phyloP scores from a whole-genome alignment of 2,329 filamentous ascomycete species.

The Aspergillus oerlinghausenensis region DNA sequence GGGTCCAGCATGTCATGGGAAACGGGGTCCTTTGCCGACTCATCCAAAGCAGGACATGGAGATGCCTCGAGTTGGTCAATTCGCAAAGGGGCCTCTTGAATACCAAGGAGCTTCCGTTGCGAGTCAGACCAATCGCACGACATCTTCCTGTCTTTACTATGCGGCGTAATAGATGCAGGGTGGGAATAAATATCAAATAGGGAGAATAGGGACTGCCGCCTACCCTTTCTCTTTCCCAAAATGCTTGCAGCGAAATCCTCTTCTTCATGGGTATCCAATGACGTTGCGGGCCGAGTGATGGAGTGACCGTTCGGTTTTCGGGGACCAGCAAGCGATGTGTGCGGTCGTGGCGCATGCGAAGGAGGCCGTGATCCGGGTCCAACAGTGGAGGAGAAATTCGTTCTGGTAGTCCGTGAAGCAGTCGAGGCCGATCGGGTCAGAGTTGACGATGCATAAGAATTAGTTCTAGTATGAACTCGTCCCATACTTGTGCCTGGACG shows the following conservation, averaged over 20 bases:
- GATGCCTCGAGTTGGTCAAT: conserved; percentile 2
- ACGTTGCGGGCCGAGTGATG: conserved; percentile 38
- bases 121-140: not conserved
- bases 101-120: not conserved
- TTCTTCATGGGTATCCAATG: conserved; percentile 39
- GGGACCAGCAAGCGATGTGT: conserved; percentile 50
- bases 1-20: conserved; percentile 10
- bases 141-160: not conserved
- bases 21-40: conserved; percentile 5
- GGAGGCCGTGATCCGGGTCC: conserved; percentile 50
- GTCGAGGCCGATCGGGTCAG: conserved; percentile 39
- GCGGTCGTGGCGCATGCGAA: conserved; percentile 44
- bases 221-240: conserved; percentile 51
- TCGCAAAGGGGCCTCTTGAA: not conserved
- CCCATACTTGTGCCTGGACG: conserved; percentile 37
- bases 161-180: conserved; percentile 1
- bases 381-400: conserved; percentile 54
- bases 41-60: conserved; percentile 5
- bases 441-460: conserved; percentile 33
- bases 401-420: conserved; percentile 42
- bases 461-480: conserved; percentile 38
- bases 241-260: conserved; percentile 31
- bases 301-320: conserved; percentile 45
- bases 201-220: conserved; percentile 34
- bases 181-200: conserved; percentile 9